Conservation (phyloP, 2,329 filamentous ascomycete genomes). For the Delphinella strobiligena region DNA sequence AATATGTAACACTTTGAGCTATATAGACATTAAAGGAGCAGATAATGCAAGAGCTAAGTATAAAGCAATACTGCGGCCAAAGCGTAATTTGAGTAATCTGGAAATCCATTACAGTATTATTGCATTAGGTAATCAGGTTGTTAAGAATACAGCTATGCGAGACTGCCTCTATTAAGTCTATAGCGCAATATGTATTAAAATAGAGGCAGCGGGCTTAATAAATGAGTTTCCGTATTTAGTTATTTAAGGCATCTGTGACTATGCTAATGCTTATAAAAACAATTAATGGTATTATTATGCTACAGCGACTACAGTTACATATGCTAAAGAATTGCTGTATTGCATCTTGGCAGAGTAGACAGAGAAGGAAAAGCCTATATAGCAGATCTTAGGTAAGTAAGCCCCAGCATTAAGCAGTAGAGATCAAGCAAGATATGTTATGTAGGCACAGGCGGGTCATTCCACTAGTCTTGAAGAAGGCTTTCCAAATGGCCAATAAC, state of each 20-base stretch:
- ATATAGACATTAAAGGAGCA: too few relatives aligned
- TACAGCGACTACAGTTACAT: slow-evolving; percentile 13
- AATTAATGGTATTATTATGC: slow-evolving; percentile 15
- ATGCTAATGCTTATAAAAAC: slow-evolving; percentile 16
- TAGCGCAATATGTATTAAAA: slow-evolving; percentile 8
- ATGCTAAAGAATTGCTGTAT: slow-evolving; percentile 14
- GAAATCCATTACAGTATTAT: slow-evolving; percentile 26
- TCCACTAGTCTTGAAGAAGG: too few relatives aligned
- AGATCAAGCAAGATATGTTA: background rate
- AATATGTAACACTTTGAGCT: too few relatives aligned
- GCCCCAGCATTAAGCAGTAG: background rate
- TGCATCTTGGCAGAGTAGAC: too few relatives aligned
- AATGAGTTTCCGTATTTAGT: slow-evolving; percentile 14
- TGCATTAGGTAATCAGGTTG: slow-evolving; percentile 24
- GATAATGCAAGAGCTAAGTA: background rate
- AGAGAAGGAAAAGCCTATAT: background rate
- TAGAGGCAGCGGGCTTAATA: too few relatives aligned
- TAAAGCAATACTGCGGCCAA: too few relatives aligned
- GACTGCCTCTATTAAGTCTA: slow-evolving; percentile 7
- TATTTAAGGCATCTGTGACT: slow-evolving; percentile 16
- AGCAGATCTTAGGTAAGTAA: background rate
- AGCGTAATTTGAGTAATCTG: slow-evolving; percentile 10
- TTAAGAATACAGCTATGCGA: slow-evolving; percentile 5
- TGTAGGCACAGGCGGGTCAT: too few relatives aligned
- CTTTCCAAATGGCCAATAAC: too few relatives aligned